Evolutionary conservation across 768 basidiomycete species (phyloP).

Genomic region (Hemileccinum rubropunctum): DNA sequence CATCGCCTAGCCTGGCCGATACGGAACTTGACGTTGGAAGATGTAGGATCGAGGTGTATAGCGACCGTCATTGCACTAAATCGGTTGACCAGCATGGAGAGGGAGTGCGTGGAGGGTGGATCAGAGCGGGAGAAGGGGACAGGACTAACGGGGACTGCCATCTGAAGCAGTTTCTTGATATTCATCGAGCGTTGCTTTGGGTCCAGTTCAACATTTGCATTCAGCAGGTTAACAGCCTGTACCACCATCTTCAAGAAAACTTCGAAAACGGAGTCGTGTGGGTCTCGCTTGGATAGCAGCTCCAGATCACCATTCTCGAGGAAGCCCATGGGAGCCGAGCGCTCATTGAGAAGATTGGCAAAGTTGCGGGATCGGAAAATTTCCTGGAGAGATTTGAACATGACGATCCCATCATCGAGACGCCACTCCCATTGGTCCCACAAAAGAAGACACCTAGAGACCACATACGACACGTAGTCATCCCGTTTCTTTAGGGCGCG

Average conservation of each 20-base stretch:
- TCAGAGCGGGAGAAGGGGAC: slow-evolving; percentile 57
- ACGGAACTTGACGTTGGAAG: slow-evolving; percentile 46
- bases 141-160: slow-evolving; percentile 68
- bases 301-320: slow-evolving; percentile 53
- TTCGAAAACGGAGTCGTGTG: slow-evolving; percentile 70
- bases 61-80: slow-evolving; percentile 70
- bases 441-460: slow-evolving; percentile 72
- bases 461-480: slow-evolving; percentile 64
- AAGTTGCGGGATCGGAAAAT: slow-evolving; percentile 80
- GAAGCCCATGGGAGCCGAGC: slow-evolving; percentile 69
- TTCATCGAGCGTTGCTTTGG: slow-evolving; percentile 39
- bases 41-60: slow-evolving; percentile 60
- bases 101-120: slow-evolving; percentile 50
- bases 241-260: slow-evolving; percentile 79
- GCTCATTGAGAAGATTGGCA: slow-evolving; percentile 62
- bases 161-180: slow-evolving; percentile 66
- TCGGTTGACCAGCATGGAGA: slow-evolving; percentile 82
- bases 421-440: slow-evolving; percentile 77
- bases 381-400: slow-evolving; percentile 64
- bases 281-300: slow-evolving; percentile 48
- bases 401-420: slow-evolving; percentile 49
- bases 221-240: slow-evolving; percentile 42
- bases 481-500: slow-evolving; percentile 55
- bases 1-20: slow-evolving; percentile 67
- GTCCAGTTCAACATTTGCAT: slow-evolving; percentile 34